Conservation (phyloP, 2,329 filamentous ascomycete genomes). For the Colletotrichum orbiculare region DNA sequence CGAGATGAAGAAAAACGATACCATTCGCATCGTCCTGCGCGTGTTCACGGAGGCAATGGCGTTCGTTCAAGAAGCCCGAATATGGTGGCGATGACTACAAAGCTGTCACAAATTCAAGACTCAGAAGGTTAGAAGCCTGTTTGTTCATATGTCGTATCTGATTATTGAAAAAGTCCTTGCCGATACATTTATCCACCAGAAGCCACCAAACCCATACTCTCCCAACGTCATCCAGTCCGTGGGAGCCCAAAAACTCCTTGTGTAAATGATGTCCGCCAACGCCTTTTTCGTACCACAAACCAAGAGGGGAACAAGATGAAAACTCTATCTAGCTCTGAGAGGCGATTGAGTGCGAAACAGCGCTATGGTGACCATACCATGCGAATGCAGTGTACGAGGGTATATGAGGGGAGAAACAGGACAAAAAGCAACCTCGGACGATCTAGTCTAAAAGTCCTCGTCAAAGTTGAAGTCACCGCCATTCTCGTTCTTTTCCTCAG, state of each 20-base stretch:
- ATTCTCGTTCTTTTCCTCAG: slow-evolving; percentile 66
- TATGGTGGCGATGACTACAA: neutral
- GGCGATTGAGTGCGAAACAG: slow-evolving; percentile 39
- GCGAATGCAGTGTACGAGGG: slow-evolving; percentile 38
- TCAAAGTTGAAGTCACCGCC: slow-evolving; percentile 91
- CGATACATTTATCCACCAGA: slow-evolving; percentile 35
- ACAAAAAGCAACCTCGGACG: slow-evolving; percentile 29
- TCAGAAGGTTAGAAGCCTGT: neutral
- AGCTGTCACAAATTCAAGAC: neutral
- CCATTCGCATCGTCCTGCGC: no score
- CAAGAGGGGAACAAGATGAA: neutral
- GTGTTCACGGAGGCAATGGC: no score
- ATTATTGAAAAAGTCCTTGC: slow-evolving; percentile 24
- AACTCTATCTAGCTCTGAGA: slow-evolving; percentile 7
- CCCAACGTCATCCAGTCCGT: slow-evolving; percentile 29
- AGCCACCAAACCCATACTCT: slow-evolving; percentile 34
- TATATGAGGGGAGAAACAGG: slow-evolving; percentile 38
- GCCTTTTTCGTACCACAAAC: no score
- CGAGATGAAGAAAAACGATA: no score
- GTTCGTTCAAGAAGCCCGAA: neutral
- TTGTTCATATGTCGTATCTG: slow-evolving; percentile 15
- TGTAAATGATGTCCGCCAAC: slow-evolving; percentile 14
- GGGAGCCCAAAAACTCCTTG: slow-evolving; percentile 32
- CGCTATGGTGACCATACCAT: slow-evolving; percentile 40
- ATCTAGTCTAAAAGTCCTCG: slow-evolving; percentile 85